phyloP scores from a whole-genome alignment of 208 protist genomes.

The Wallacemonas sp. region DNA sequence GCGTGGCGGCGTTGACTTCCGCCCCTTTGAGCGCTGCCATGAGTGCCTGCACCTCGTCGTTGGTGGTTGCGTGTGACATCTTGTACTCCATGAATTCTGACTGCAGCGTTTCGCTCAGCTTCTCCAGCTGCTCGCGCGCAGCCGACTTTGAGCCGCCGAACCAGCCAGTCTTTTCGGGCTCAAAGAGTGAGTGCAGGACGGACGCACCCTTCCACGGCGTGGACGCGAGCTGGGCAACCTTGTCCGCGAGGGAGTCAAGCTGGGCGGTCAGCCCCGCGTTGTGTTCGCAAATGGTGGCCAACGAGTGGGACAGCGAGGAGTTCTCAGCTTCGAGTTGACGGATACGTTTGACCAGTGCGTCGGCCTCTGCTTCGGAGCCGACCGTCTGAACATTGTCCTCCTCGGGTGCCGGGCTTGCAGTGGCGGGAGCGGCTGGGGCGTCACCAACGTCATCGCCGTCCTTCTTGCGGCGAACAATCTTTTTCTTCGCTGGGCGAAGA shows the following conservation, averaged over 20 bases:
- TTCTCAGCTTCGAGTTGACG: constrained; percentile 71
- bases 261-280: constrained; percentile 56
- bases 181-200: constrained; percentile 74
- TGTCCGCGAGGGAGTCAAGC: constrained; percentile 39
- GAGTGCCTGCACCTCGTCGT: constrained; percentile 81
- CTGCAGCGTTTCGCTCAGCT: constrained; percentile 62
- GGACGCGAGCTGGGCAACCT: constrained; percentile 36
- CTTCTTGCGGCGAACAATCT: constrained; percentile 17
- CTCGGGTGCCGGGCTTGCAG: not conserved
- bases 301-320: constrained; percentile 45
- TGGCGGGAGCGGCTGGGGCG: not conserved
- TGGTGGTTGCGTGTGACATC: constrained; percentile 64
- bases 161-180: constrained; percentile 78
- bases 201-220: constrained; percentile 44
- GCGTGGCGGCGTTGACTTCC: constrained; percentile 52
- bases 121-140: constrained; percentile 63
- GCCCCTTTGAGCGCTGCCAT: constrained; percentile 64
- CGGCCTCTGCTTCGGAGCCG: constrained; percentile 41
- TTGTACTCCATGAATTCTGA: constrained; percentile 80
- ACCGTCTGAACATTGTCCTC: constrained; percentile 44
- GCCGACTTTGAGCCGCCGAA: constrained; percentile 74
- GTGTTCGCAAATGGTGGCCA: constrained; percentile 83
- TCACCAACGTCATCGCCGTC: not conserved
- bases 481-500: constrained; percentile 13
- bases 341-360: constrained; percentile 64